phyloP scores from a whole-genome alignment of 1,284 basidiomycete genomes.

The Taiwanofungus camphoratus region DNA sequence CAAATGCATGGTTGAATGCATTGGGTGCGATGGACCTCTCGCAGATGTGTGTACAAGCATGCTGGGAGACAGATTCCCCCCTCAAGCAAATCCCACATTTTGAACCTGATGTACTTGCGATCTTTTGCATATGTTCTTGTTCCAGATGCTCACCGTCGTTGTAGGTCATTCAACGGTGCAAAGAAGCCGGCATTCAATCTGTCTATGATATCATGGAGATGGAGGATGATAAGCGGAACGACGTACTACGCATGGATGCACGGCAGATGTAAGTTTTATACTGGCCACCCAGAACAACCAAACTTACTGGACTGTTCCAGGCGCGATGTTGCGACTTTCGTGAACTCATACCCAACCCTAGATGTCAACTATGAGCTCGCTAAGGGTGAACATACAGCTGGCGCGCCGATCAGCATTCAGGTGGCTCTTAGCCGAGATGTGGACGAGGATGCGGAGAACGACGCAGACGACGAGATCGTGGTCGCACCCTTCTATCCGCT shows the following conservation, averaged over 20 bases:
- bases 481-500: slow-evolving; percentile 89
- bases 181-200: slow-evolving; percentile 72
- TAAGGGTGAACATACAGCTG: slow-evolving; percentile 80
- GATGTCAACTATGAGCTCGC: slow-evolving; percentile 83
- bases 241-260: slow-evolving; percentile 81
- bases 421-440: slow-evolving; percentile 80
- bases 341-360: slow-evolving; percentile 91
- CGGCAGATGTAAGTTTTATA: slow-evolving; percentile 68
- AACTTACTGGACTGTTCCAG: slow-evolving; percentile 32
- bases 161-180: slow-evolving; percentile 81
- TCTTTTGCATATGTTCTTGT: neutral
- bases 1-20: slow-evolving; percentile 91
- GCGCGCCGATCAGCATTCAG: slow-evolving; percentile 76
- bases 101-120: slow-evolving; percentile 62
- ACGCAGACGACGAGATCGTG: slow-evolving; percentile 63
- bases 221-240: slow-evolving; percentile 84
- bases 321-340: slow-evolving; percentile 88
- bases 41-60: slow-evolving; percentile 99
- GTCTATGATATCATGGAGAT: slow-evolving; percentile 98
- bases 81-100: slow-evolving; percentile 97
- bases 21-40: slow-evolving; percentile 97
- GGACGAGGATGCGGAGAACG: slow-evolving; percentile 75
- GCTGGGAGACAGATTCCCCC: slow-evolving; percentile 95
- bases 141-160: slow-evolving; percentile 2
- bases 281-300: neutral